Base-by-base conservation (phyloP, 2,329 filamentous ascomycete genomes). In the Ceratocystis ficicola region DNA sequence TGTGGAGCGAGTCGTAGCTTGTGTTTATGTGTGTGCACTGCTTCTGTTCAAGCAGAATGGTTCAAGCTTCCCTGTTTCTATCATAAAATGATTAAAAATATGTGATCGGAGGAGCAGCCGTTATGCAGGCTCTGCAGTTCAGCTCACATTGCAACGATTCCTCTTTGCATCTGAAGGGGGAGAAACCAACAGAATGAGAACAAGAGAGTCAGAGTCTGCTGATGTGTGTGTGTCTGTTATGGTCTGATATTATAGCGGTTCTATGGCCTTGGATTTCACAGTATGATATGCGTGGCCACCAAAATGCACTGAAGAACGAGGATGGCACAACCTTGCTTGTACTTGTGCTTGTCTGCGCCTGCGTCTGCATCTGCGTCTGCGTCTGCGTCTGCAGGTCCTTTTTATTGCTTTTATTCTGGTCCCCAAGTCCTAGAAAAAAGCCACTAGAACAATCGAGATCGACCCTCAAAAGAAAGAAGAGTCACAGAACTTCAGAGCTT, bases 31-130 rank as follows among this genome's bases (percentile, higher is more conserved):
- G 10, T 32, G 52, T 57, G 46, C 46, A 22, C 46, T n/a, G 22
- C 15, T 50, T 50, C 46, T 50, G 8, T 48, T n/a, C n/a, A n/a
- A 48, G 44, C 20, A 30, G 30, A 6, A 3, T 28, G 52, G 52
- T 30, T 30, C 5, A 30, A 12, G 22, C 32, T 57, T 57, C 52
- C 52, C 52, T 57, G 52, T 57, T 36, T 57, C 52, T 57, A 57
- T 57, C 52, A 57, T 57, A 57, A 57, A 57, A 57, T 57, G 52
- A 57, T 30, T 17, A 57, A 57, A 57, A 55, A 57, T 57, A 57
- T 57, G 17, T 22, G 52, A 28, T 57, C 52, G 30, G 25, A 57
- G 52, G 52, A 57, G 52, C 22, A 57, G 22, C 52, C 22, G 25
- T 57, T 22, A 57, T 57, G 52, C 52, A 57, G 25, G 52, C 52